Evolutionary conservation across 2,329 filamentous ascomycete genomes (phyloP), one percentile per base, ranked within the genome.

Genomic region (Aspergillus proliferans): DNA sequence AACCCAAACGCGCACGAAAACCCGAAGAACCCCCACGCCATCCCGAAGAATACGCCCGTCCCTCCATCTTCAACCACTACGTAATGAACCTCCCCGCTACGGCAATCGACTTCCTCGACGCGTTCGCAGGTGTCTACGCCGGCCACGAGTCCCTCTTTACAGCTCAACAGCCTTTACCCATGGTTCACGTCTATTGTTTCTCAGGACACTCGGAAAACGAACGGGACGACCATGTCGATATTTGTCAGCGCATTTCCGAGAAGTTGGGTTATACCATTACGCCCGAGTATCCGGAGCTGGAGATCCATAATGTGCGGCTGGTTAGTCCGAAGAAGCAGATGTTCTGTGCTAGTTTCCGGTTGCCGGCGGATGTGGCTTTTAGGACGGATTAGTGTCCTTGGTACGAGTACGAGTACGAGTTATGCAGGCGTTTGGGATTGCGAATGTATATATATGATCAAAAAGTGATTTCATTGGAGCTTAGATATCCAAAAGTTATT

Each of bases 41-140:
- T 58, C 51, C 47, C 19, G 54, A 66, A 46, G 52, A 56, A 43
- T 69, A 64, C 49, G 58, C 57, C 22, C 65, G 66, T 42, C 92
- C 92, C 2, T 78, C 78, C 2, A 84, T 85, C 34, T 88, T 97
- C 65, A 80, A 84, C n/a, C 93, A 97, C 73, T 98, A 91, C 67
- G 87, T 97, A 57, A 96, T 98, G 88, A 98, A 98, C 71, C 84
- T 98, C 14, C 93, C 93, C 0, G 93, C 91, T 1, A 87, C 84
- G 1, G 92, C 93, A 1, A 85, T 93, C 52, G 84, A 87, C 50
- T 98, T 98, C 66, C 77, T 96, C 61, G 75, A 81, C 26, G 74
- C 76, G 10, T 94, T 90, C 75, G 81, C 83, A 18, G 92, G 93
- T 4, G 70, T 95, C 14, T 97, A 96, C 65, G 72, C 80, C n/a